Base-by-base conservation (phyloP, 441 rosid genomes). In the Manihot esculenta region DNA sequence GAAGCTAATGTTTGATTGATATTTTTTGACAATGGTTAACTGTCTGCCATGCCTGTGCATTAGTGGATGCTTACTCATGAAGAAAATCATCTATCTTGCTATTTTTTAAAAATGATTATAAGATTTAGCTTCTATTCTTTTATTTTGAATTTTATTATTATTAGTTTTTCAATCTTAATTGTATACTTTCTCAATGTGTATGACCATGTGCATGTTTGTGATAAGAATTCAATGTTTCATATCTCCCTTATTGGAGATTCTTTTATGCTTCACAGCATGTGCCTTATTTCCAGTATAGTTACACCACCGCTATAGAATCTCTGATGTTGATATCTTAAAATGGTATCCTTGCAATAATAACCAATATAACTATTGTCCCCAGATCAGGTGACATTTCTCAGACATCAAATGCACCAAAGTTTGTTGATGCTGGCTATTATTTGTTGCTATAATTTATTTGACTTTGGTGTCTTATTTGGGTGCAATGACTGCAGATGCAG, bases 401-500 rank as follows among this genome's bases (percentile, higher is more conserved):
- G 10, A 20, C 26, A 53, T n/a, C 58, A 53, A 53, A 42, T 42
- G 45, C 9, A 1, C 49, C 49, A 45, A 45, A 11, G 13, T 45
- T 45, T 45, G 49, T 45, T 45, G 35, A 30, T 57, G 44, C 53
- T 7, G 13, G 41, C 57, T 26, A 62, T 62, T 71, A 13, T 61
- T 62, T 48, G 68, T 71, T 35, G 20, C 51, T 35, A 45, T 14
- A n/a, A 41, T 33, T 49, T 38, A 44, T 11, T 21, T 45, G n/a
- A 59, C 15, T n/a, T 26, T 53, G 63, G 1, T 18, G 60, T 13
- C 44, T 58, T 27, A 26, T 61, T 71, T 42, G 38, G 47, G 30
- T 70, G 12, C 41, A 35, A 65, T 69, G 71, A 51, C 49, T 77
- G 74, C 89, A 93, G 99, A 73, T 95, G 97, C 77, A 85, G 76